A percentile compares a stretch with the other conserved stretches of the same genome.
Evolutionary conservation across 768 basidiomycete species (phyloP).

Genomic region (Pleurotus platypus): DNA sequence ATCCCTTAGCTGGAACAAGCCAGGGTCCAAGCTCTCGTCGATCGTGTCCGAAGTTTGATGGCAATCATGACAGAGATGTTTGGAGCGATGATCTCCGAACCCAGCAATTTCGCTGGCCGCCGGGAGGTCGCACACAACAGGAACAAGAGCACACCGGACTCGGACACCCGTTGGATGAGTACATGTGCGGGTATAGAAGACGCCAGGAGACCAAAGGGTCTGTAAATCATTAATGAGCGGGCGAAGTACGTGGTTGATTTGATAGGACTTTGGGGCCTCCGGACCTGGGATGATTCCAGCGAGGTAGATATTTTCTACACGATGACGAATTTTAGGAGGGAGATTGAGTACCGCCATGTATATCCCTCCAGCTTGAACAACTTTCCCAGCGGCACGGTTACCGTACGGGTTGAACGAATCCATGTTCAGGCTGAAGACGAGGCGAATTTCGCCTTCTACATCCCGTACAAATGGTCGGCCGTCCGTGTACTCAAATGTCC

Average conservation of each 20-base stretch:
- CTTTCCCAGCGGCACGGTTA: slow-evolving; percentile 24
- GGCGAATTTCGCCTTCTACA: slow-evolving; percentile 17
- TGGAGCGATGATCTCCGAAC: slow-evolving; percentile 13
- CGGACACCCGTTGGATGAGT: slow-evolving; percentile 19
- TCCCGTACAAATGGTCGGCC: slow-evolving; percentile 17
- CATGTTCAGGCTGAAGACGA: slow-evolving; percentile 24
- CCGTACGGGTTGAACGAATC: slow-evolving; percentile 35
- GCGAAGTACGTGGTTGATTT: slow-evolving; percentile 34
- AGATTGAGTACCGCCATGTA: slow-evolving; percentile 32
- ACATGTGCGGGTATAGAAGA: slow-evolving; percentile 19
- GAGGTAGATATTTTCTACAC: slow-evolving; percentile 34
- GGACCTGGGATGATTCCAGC: slow-evolving; percentile 39
- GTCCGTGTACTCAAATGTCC: slow-evolving; percentile 20
- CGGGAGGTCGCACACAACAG: slow-evolving; percentile 31
- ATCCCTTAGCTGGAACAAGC: neutral
- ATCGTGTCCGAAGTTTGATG: slow-evolving; percentile 7
- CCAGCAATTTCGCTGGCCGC: slow-evolving; percentile 27
- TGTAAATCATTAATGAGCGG: slow-evolving; percentile 35
- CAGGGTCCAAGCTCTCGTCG: neutral
- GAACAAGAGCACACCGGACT: slow-evolving; percentile 23
- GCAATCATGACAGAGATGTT: slow-evolving; percentile 19
- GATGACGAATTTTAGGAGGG: slow-evolving; percentile 25
- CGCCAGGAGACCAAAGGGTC: slow-evolving; percentile 27
- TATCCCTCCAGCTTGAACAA: slow-evolving; percentile 20
- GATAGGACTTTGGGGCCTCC: slow-evolving; percentile 23